Evolutionary conservation across 2,329 filamentous ascomycete genomes (phyloP), one percentile per base, ranked within the genome.

Genomic region (Xylariaceae sp.): DNA sequence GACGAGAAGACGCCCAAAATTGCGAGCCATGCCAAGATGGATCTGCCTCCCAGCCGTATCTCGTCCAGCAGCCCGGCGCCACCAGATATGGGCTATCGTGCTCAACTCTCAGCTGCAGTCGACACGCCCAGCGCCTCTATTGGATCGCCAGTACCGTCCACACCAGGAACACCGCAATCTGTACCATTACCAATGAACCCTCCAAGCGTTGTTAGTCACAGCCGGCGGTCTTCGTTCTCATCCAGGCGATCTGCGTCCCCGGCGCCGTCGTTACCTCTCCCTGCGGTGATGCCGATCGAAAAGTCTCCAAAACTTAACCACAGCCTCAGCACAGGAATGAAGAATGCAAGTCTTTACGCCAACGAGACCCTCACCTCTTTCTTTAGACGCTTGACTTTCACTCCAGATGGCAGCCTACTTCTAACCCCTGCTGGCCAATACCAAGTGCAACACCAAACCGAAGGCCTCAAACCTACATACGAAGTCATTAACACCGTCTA

Each of bases 311-410:
- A 90, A 65, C 87, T 92, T 2, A 74, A 84, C 55, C 77, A 81
- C 26, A 78, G 75, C 37, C 72, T 72, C 61, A 80, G 83, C 26
- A 65, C 88, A 16, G 88, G 88, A 9, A 83, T 91, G 50, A 91
- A 88, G 70, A 97, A 96, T 66, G 87, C 92, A 42, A 92, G 87
- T 65, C 87, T 99, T 44, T 99, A 99, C 71, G 92, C 92, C 44
- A 98, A 97, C 67, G 95, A 99, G 75, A 97, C 93, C 0, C 84
- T 98, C 57, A 97, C 93, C 0, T 98, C 95, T 0, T 99, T 99
- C 77, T 99, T 99, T 77, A 84, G 95, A 50, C 86, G 95, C 45
- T 79, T 99, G 48, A 93, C 93, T 0, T 99, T 99, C 70, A 92
- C 96, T 1, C 93, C 95, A 0, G 96, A 99, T 70, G 95, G 95